Base-by-base conservation (phyloP, 805 yeast species). In the Tetrapisispora taiwanensis region DNA sequence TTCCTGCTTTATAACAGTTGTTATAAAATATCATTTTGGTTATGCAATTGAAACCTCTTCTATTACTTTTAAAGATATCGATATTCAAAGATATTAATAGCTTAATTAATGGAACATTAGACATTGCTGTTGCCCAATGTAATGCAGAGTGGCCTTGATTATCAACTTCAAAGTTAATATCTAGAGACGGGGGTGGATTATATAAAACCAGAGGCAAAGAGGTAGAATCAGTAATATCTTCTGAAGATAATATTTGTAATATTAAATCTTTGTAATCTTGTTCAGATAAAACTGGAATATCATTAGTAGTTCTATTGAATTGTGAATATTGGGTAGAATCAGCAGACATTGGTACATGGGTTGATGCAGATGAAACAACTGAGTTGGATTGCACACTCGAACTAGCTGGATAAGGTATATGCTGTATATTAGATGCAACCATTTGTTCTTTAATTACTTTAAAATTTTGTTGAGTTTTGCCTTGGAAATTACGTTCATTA, bases 41-140 rank as follows among this genome's bases (percentile, higher is more conserved):
- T 12, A 84, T 65, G 40, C 86, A 76, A 56, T 81, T 84, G 60
- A 82, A 71, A 0, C 92, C 92, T 37, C 71, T 66, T 44, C 69
- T 65, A 47, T 76, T 78, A 41, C 72, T 65, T 13, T 67, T 60
- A 22, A 74, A 49, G 3, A 83, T 81, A 53, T 79, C 78, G 2
- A 86, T 84, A 22, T 81, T 78, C 47, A 78, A 71, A 4, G 74
- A 67, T 6, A 67, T 61, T 18, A 82, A 52, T 26, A 84, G 57
- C 49, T 78, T 78, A 15, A 81, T 72, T 48, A 83, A 68, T 7
- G 73, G 70, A n/a, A 73, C 56, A 47, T 79, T 75, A 1, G 85
- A 90, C 78, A 84, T 74, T 0, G 92, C 81, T 27, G 86, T 73
- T 0, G 94, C 92, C 95, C 95, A 84, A 59, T 84, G 95, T 43